Base-by-base conservation (phyloP, 805 yeast species). In the Brettanomyces bruxellensis region DNA sequence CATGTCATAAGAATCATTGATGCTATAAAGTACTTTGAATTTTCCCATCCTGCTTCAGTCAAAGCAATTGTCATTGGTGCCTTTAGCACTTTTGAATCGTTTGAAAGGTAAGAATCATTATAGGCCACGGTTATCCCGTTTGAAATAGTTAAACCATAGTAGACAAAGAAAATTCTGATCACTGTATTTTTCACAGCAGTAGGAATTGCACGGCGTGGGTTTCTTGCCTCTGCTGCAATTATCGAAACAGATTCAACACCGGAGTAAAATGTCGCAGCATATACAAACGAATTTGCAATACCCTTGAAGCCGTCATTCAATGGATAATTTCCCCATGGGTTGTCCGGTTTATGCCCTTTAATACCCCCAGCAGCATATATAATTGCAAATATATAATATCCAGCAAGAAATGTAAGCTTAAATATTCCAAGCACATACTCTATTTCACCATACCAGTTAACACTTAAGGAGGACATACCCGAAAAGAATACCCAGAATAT, bases 151-250 rank as follows among this genome's bases (percentile, higher is more conserved):
- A 76, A 61, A 32, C 78, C 71, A 58, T 76, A 65, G 57, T 78
- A 78, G 43, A 78, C 71, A 42, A 75, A 53, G 18, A 77, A 48
- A 35, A 78, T 76, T 45, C 83, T 64, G 67, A 71, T 69, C 48
- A 78, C 73, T 0, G 79, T 76, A 34, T 73, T 75, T 46, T 70
- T 65, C 39, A 76, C 73, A 6, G 79, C 81, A 25, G 61, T 63
- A 5, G 84, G 83, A 49, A 79, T 68, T 7, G 79, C 75, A 39
- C 64, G 67, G 35, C 70, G 60, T 1, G 85, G 84, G 53, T 79
- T 76, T 53, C 71, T 70, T 4, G 80, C 67, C 53, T 79, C 84
- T 30, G 78, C 76, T 1, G 83, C 83, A 28, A 78, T 70, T 36
- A 79, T 62, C 18, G 81, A 50, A 30, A 53, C 43, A 43, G 49